Evolutionary conservation across 2,329 filamentous ascomycete species (phyloP).

Genomic region (Ceratocystis alfenasii): DNA sequence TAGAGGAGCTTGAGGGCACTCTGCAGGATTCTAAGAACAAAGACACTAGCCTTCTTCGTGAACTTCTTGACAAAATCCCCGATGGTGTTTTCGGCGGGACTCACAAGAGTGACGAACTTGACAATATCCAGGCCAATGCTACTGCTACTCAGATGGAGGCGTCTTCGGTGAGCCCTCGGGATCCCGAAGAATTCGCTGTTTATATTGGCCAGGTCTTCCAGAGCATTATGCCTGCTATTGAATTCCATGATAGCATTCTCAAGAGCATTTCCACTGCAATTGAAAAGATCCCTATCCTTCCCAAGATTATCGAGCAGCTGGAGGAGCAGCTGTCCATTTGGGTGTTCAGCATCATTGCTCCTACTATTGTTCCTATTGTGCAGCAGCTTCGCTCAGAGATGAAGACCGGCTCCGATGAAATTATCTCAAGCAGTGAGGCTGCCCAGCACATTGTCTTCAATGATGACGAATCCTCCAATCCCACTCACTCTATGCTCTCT

Average conservation of each 20-base stretch:
- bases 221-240: slow-evolving; percentile 78
- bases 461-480: slow-evolving; percentile 63
- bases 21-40: slow-evolving; percentile 52
- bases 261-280: slow-evolving; percentile 65
- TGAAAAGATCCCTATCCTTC: slow-evolving; percentile 73
- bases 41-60: slow-evolving; percentile 63
- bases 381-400: slow-evolving; percentile 78
- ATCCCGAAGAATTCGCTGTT: slow-evolving; percentile 73
- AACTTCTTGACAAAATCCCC: slow-evolving; percentile 71
- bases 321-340: slow-evolving; percentile 81
- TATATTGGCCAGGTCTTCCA: slow-evolving; percentile 61
- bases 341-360: slow-evolving; percentile 82
- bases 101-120: slow-evolving; percentile 61
- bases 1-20: slow-evolving; percentile 77
- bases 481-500: slow-evolving; percentile 89
- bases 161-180: slow-evolving; percentile 58
- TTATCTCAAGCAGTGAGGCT: slow-evolving; percentile 71
- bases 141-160: slow-evolving; percentile 63
- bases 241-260: slow-evolving; percentile 84
- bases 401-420: slow-evolving; percentile 70
- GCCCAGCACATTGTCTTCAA: slow-evolving; percentile 82
- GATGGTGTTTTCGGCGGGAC: slow-evolving; percentile 65
- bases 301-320: slow-evolving; percentile 73
- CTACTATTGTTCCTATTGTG: slow-evolving; percentile 76
- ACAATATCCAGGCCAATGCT: slow-evolving; percentile 68